Conservation (phyloP, 176 grass and related monocot genomes). For the Paspalum notatum region DNA sequence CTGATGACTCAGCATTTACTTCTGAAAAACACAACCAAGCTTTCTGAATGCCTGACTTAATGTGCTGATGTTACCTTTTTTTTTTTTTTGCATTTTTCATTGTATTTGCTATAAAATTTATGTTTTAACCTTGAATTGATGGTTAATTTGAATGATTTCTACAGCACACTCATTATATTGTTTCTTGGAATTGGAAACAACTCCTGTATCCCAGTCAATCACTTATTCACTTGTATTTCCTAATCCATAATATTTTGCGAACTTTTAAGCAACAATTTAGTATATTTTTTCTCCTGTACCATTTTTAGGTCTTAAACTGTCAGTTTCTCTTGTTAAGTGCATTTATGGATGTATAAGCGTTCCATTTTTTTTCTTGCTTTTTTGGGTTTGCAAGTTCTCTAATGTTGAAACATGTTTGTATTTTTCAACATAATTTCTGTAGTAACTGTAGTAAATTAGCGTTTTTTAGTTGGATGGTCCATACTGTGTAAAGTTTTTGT, state of each 20-base stretch:
- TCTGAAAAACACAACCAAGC: background rate
- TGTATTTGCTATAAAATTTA: background rate
- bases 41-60: background rate
- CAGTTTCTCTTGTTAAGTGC: background rate
- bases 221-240: background rate
- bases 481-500: background rate
- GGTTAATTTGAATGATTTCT: background rate
- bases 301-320: background rate
- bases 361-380: conserved; percentile 2
- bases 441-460: background rate
- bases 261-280: too few species aligned
- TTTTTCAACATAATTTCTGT: background rate
- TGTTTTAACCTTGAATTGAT: background rate
- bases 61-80: background rate
- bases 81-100: background rate
- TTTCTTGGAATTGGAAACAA: background rate
- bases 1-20: background rate
- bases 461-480: background rate
- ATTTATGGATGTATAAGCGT: background rate
- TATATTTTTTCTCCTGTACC: too few species aligned
- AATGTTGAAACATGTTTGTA: background rate
- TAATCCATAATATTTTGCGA: background rate
- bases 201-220: background rate
- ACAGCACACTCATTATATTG: background rate
- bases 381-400: background rate